Evolutionary conservation across 2,329 filamentous ascomycete genomes (phyloP), one percentile per base, ranked within the genome.

Genomic region (Pestalotiopsis sp.): DNA sequence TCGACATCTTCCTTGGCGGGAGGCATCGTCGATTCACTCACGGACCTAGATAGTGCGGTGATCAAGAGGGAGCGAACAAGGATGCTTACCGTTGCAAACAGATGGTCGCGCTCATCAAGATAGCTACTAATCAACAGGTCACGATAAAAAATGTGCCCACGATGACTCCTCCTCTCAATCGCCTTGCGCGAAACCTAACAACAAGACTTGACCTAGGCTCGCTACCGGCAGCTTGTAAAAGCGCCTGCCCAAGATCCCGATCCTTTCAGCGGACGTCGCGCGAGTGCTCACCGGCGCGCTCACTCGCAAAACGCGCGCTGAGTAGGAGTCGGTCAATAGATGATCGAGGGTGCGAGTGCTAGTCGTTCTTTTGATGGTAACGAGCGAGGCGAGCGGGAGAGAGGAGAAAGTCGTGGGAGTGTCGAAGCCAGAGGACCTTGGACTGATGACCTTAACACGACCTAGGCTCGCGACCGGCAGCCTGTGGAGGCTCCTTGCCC

Each of bases 271-370:
- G 67, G 65, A 60, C 14, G 67, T 23, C 31, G 67, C 67, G 59
- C 25, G 67, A 23, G 11, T 62, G 59, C 25, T 62, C 27, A 38
- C 59, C 49, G n/a, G 67, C 67, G 38, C 67, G 67, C 41, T 65
- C 66, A 41, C 11, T 39, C 41, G 63, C 27, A 17, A 25, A 12
- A 39, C 27, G 27, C 60, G 17, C 39, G 41, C 64, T 49, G 64
- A 66, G 63, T 66, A 68, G 64, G 63, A 66, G 63, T 39, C 63
- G 60, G 67, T 66, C 56, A 38, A 58, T 64, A 66, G 62, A 57
- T 58, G 64, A 68, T 68, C 67, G 63, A 68, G 67, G 67, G 64
- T 66, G 63, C 67, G 64, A 68, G 63, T 68, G 63, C 67, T 66
- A 31, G 57, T 68, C 67, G 52, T 63, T 62, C 38, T 61, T 36